Base-by-base conservation (phyloP, 495 filamentous ascomycete species). In the Schizothecium vesticola region DNA sequence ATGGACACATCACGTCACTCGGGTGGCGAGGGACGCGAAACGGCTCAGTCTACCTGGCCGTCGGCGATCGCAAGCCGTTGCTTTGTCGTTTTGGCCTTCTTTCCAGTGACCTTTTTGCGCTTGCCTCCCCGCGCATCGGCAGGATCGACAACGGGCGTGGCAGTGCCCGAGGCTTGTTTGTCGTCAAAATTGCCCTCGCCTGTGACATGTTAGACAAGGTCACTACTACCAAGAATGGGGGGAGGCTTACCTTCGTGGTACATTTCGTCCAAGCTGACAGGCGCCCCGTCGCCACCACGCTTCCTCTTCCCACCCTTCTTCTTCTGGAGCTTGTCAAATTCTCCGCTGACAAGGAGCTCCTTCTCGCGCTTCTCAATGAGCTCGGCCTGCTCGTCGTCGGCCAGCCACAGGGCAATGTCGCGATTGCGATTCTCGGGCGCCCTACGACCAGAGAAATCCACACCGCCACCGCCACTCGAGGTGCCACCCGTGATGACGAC, bases 381-480 rank as follows among this genome's bases (percentile, higher is more conserved):
- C 73, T 92, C 93, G 11, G 92, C 94, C 78, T 97, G 91, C 61
- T 97, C 93, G 70, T 97, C 94, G 74, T 97, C 94, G 13, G 93
- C 94, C 64, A 97, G 87, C 94, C 94, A 97, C 87, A 97, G 88
- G 56, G 93, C 93, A 76, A 97, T 96, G 74, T 97, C 94, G 80
- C 96, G 96, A 69, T 93, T 95, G 43, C 92, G 88, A 78, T 94
- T 97, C 78, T 96, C 93, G 6, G 81, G 73, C 61, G 92, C 87
- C 70, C 89, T 88, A 69, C 93, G 88, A 21, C 92, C 94, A 76
- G 94, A 96, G 83, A 97, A 97, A 80, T 97, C 94, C 56, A 97
- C 94, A 67, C 76, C 74, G 60, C 65, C 89, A 86, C 72, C 72
- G 33, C 62, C 89, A 85, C 69, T 73, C 64, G 77, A 77, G 56